Conservation (phyloP, 176 grass and related monocot species). For the Bothriochloa decipiens region DNA sequence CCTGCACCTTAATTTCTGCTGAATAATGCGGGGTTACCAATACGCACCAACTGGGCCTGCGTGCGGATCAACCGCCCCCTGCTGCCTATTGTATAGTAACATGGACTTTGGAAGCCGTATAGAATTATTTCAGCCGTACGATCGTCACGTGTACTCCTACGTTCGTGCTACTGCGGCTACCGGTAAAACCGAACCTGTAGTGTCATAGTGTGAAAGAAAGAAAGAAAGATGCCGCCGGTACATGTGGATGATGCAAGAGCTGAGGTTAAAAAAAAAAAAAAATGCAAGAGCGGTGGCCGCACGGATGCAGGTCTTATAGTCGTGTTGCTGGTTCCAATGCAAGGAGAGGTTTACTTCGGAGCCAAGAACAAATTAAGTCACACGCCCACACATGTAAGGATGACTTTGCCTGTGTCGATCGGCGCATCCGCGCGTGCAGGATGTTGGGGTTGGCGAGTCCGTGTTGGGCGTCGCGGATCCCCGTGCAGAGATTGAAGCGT, state of each 20-base stretch:
- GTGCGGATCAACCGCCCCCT: neutral
- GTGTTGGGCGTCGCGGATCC: constrained; percentile 55
- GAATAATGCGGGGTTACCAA: neutral
- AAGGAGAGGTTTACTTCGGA: neutral
- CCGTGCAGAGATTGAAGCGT: neutral
- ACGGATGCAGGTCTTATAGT: neutral
- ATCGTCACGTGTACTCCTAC: constrained; percentile 22
- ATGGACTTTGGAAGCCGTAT: neutral
- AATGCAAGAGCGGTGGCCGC: neutral
- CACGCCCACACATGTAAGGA: neutral
- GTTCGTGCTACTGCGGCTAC: neutral
- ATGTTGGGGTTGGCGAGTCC: constrained; percentile 49
- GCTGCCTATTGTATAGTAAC: neutral
- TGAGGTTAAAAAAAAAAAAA: neutral
- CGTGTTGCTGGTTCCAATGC: neutral
- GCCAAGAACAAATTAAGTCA: neutral
- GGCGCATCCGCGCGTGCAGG: constrained; percentile 28
- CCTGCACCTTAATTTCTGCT: too few species aligned
- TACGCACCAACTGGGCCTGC: neutral
- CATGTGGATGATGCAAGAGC: constrained; percentile 18
- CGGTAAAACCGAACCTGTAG: constrained; percentile 32
- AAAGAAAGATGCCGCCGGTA: neutral
- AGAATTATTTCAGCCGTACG: too few species aligned
- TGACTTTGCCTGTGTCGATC: constrained; percentile 35
- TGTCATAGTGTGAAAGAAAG: neutral